Base-by-base conservation (phyloP, 2,329 filamentous ascomycete species). In the Fusarium xylarioides region DNA sequence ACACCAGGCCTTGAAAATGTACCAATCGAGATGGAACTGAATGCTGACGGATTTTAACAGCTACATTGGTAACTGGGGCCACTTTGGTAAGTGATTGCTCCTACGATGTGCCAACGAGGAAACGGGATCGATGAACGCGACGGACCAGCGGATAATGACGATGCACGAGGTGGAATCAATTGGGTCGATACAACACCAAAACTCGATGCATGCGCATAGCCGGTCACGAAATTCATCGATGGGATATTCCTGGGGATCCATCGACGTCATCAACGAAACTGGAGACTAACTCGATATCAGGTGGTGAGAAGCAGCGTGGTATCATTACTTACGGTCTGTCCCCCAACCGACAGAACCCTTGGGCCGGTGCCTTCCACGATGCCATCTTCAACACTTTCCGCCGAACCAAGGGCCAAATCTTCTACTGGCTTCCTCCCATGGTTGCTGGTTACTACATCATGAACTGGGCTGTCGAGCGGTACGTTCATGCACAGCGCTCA, bases 321-420 rank as follows among this genome's bases (percentile, higher is more conserved):
- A 89, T 92, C 78, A 82, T 90, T 80, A 85, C 85, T 79, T 98
- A 97, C 86, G 89, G 91, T 76, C 82, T 99, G 77, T 92, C 93
- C 78, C 85, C 92, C 76, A 98, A 99, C 89, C 92, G 93, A 82
- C 95, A 97, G 87, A 91, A 93, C 80, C 93, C 95, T 73, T 88
- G 97, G 76, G 94, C 94, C 74, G 94, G 93, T 79, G 87, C 92
- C 68, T 84, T 88, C 74, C 86, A 95, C 83, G 93, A 92, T 76
- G 95, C 95, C 80, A 85, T 98, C 87, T 98, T 98, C 92, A 99
- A 99, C 90, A 92, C 91, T 79, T 97, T 93, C 89, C 92, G 96
- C 84, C 91, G 96, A 80, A 93, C 92, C 85, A 91, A 91, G 82
- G 84, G 88, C 78, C 96, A 98, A 88, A 91, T 97, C 77, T 91